Base-by-base conservation (phyloP, 805 yeast species). In the Wickerhamomyces strasburgensis region DNA sequence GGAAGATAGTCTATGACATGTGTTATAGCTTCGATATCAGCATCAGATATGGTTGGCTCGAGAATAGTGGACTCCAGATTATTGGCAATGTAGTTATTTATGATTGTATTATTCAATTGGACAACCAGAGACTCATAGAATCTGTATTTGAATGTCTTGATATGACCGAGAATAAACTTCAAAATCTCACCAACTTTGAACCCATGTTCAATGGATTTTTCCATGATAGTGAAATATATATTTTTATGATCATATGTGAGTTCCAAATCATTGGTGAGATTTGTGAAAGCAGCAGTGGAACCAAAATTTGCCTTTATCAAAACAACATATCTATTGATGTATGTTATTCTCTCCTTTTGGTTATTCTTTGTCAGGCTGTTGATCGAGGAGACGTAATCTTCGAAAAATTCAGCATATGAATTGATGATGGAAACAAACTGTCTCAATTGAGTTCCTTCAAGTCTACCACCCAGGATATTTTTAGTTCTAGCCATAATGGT, bases 61-160 rank as follows among this genome's bases (percentile, higher is more conserved):
- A 52, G 40, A 25, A 52, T 43, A 24, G 42, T 42, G 2, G 54
- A 48, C 29, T 49, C 54, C n/a, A 52, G 16, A 27, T 49, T 49
- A 35, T 52, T 51, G 5, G 44, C 34, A 28, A 52, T 42, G 38
- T 36, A 52, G 10, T 34, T 33, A 9, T 27, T 30, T n/a, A 49
- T 33, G 8, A 21, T 17, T 13, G 23, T 3, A 5, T 29, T 26
- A 4, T 43, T 19, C 6, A 40, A n/a, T 7, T 29, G 19, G 2
- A 17, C 6, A 7, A 42, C 30, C 7, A 51, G 15, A 13, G 28
- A 35, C 16, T 51, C 49, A 19, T 43, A 41, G 18, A 51, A 39
- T 9, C 27, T 27, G 31, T 44, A 39, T 28, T 46, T 48, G 29
- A 35, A 35, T 0, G 30, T 13, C 31, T 52, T 48, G 27, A 46